Evolutionary conservation across 2,329 filamentous ascomycete species (phyloP).

Genomic region (Botrytis tulipae): DNA sequence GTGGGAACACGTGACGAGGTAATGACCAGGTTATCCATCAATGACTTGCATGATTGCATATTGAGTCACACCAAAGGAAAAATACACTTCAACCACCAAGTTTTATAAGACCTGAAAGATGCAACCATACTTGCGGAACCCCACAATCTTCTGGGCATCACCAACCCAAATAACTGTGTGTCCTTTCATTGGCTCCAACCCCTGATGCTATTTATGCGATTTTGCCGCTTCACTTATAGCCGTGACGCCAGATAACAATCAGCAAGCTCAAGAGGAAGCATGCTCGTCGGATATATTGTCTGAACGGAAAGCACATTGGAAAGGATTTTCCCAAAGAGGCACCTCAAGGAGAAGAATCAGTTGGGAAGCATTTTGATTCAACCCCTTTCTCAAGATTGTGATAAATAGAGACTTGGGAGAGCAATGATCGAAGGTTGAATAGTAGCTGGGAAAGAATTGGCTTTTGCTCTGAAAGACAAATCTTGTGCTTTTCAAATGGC

Average conservation of each 20-base stretch:
- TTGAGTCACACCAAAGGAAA: neutral
- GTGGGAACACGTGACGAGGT: neutral
- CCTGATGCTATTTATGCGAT: neutral
- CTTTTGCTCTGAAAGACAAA: neutral
- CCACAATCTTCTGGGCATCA: neutral
- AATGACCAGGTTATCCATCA: constrained; percentile 15
- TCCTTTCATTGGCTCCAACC: neutral
- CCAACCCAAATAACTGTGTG: neutral
- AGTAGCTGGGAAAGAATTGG: neutral
- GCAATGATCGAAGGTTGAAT: neutral
- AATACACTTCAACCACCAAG: neutral
- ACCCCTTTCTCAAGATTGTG: neutral
- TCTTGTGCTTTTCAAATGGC: neutral
- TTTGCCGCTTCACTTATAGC: neutral
- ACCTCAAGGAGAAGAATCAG: neutral
- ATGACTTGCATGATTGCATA: constrained; percentile 16
- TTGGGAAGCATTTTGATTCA: neutral
- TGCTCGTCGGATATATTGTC: neutral
- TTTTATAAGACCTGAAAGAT: neutral
- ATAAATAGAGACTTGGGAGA: neutral
- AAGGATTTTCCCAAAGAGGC: neutral
- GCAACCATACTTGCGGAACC: neutral
- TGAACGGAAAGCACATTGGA: neutral
- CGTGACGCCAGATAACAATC: neutral
- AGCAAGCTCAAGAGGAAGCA: neutral